phyloP scores from a whole-genome alignment of 768 basidiomycete genomes.

The Pleurotus ostreatus region DNA sequence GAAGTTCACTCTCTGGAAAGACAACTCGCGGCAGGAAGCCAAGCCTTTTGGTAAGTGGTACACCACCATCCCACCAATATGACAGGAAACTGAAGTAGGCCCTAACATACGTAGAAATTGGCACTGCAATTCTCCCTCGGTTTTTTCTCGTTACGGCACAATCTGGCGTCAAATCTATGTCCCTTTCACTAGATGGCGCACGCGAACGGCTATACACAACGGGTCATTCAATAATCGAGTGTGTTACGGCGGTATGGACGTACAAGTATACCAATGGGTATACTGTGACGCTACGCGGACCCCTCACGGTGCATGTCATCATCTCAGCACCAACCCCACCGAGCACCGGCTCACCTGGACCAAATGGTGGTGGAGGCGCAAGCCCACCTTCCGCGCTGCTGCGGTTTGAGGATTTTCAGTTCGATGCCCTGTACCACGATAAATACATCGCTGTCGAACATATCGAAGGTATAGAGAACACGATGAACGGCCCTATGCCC shows the following conservation, averaged over 20 bases:
- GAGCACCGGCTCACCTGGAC: not conserved
- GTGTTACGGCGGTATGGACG: constrained; percentile 73
- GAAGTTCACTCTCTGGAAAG: constrained; percentile 86
- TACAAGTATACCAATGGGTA: constrained; percentile 80
- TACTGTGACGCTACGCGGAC: constrained; percentile 70
- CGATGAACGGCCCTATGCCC: constrained; percentile 36
- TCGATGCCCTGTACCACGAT: constrained; percentile 70
- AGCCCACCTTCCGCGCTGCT: constrained; percentile 28
- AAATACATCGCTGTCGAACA: constrained; percentile 69
- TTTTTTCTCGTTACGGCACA: constrained; percentile 84
- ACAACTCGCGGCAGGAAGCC: constrained; percentile 72
- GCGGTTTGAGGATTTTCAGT: constrained; percentile 71
- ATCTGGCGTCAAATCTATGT: constrained; percentile 83
- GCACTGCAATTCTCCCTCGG: constrained; percentile 72
- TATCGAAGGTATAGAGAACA: constrained; percentile 44
- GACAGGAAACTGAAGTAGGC: not conserved
- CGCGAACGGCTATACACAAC: constrained; percentile 52
- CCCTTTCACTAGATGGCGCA: constrained; percentile 72
- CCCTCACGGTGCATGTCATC: constrained; percentile 63
- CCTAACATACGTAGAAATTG: constrained; percentile 55
- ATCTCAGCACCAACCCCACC: constrained; percentile 28
- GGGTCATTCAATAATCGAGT: constrained; percentile 63
- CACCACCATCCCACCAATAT: not conserved
- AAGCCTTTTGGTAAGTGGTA: constrained; percentile 72
- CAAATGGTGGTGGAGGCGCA: not conserved